Evolutionary conservation across 2,329 filamentous ascomycete species (phyloP).

Genomic region (Paecilomyces sp.): DNA sequence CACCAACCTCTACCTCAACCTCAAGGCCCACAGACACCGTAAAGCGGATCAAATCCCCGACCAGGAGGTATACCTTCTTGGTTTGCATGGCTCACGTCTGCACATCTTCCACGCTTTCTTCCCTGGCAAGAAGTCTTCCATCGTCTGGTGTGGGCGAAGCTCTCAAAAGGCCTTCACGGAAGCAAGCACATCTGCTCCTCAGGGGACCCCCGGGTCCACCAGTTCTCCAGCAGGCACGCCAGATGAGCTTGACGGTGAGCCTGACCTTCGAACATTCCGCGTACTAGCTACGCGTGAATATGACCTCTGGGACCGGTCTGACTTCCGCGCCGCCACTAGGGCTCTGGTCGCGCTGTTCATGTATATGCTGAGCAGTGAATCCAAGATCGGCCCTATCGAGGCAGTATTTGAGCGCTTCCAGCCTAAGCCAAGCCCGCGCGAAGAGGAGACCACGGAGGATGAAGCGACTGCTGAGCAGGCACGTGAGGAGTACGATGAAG

Average conservation of each 20-base stretch:
- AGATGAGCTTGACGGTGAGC: slow-evolving; percentile 9
- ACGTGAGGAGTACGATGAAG: background rate
- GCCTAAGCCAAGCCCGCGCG: slow-evolving; percentile 5
- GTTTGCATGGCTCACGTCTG: slow-evolving; percentile 19
- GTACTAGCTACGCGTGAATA: slow-evolving; percentile 19
- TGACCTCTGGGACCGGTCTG: slow-evolving; percentile 16
- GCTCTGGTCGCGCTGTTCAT: slow-evolving; percentile 14
- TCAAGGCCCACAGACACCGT: slow-evolving; percentile 7
- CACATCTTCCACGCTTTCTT: slow-evolving; percentile 21
- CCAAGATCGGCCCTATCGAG: slow-evolving; percentile 17
- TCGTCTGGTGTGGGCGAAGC: slow-evolving; percentile 13
- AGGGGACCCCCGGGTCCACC: background rate
- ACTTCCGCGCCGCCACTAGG: slow-evolving; percentile 12
- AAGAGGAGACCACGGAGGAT: background rate
- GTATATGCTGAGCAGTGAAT: slow-evolving; percentile 21
- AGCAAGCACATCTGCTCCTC: background rate
- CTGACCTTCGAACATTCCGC: slow-evolving; percentile 12
- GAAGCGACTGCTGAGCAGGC: background rate
- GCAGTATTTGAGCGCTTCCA: slow-evolving; percentile 12
- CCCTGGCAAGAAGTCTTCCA: slow-evolving; percentile 19
- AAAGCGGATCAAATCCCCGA: slow-evolving; percentile 18
- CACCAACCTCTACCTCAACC: slow-evolving; percentile 14
- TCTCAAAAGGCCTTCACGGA: background rate
- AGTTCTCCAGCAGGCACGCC: background rate
- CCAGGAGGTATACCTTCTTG: slow-evolving; percentile 22